phyloP scores from a whole-genome alignment of 306 rosid species.

The Casuarina glauca region DNA sequence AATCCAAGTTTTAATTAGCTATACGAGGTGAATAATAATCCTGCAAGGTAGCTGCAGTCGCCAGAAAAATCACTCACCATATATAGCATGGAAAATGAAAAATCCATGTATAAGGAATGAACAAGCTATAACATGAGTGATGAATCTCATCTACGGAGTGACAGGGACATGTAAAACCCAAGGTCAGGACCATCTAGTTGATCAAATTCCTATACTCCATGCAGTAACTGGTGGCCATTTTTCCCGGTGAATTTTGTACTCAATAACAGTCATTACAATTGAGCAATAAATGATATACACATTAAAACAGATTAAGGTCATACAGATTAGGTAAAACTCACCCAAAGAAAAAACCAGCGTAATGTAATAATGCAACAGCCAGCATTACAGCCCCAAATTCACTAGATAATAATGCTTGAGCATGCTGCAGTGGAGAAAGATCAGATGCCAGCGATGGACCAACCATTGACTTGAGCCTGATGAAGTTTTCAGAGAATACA shows the following conservation, averaged over 20 bases:
- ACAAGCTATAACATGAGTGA: too few relatives aligned
- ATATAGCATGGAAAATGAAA: neutral
- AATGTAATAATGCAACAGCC: slow-evolving; percentile 39
- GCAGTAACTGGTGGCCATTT: neutral
- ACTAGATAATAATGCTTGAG: slow-evolving; percentile 28
- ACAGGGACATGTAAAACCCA: neutral
- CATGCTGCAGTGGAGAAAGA: slow-evolving; percentile 20
- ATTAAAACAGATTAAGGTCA: neutral
- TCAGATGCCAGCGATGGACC: slow-evolving; percentile 32
- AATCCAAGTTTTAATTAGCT: neutral
- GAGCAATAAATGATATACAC: neutral
- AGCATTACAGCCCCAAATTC: slow-evolving; percentile 37
- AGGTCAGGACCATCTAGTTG: neutral
- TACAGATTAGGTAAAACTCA: slow-evolving; percentile 20
- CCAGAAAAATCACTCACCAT: neutral
- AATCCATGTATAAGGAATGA: neutral
- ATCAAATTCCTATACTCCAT: neutral
- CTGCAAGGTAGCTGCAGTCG: neutral
- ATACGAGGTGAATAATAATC: neutral
- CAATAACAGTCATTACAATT: neutral
- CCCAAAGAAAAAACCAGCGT: slow-evolving; percentile 46
- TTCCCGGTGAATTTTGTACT: neutral
- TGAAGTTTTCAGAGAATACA: slow-evolving; percentile 43
- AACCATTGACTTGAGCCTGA: slow-evolving; percentile 32
- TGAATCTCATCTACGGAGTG: neutral